Evolutionary conservation across 2,329 filamentous ascomycete genomes (phyloP), one percentile per base, ranked within the genome.

Genomic region (Nothophoma quercina): DNA sequence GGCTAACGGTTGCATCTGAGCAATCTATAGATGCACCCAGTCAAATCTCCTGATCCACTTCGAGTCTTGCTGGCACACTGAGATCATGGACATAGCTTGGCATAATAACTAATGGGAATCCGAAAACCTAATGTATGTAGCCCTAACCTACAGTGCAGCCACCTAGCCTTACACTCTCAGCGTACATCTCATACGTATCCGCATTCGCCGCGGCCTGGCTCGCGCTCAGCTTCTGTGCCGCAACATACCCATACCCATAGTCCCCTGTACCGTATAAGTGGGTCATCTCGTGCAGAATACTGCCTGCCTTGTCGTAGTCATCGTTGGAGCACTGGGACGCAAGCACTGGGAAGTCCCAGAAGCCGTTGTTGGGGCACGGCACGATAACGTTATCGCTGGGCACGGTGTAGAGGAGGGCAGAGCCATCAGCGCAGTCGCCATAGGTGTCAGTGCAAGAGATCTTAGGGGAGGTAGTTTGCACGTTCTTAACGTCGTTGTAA

Each of bases 361-460:
- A 56, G 8, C 53, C 48, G 33, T 56, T 56, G 48, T 49, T 56
- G 10, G 43, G 48, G 28, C 48, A 56, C n/a, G 53, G 48, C 1
- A 56, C 48, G 33, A 56, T 49, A 33, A 46, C 39, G 21, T 56
- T 56, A 0, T 16, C 39, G 22, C 21, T 29, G 13, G 48, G 53
- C 5, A 52, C 48, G 1, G 53, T 56, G 47, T 58, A 58, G 8
- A 58, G 43, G 12, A 58, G 43, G 5, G 55, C 55, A 5, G 51
- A 43, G 19, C 51, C 55, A 19, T 52, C 51, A n/a, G 42, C 13
- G 40, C 55, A 58, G 43, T 52, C 44, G 44, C 35, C 22, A 32
- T 55, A 58, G 15, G 51, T 55, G 40, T 58, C 55, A 3, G 51
- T 40, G 48, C 55, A 58, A 23, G 55, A 58, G 34, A 58, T 58